Evolutionary conservation across 2,329 filamentous ascomycete species (phyloP).

Genomic region (Fusarium keratoplasticum): DNA sequence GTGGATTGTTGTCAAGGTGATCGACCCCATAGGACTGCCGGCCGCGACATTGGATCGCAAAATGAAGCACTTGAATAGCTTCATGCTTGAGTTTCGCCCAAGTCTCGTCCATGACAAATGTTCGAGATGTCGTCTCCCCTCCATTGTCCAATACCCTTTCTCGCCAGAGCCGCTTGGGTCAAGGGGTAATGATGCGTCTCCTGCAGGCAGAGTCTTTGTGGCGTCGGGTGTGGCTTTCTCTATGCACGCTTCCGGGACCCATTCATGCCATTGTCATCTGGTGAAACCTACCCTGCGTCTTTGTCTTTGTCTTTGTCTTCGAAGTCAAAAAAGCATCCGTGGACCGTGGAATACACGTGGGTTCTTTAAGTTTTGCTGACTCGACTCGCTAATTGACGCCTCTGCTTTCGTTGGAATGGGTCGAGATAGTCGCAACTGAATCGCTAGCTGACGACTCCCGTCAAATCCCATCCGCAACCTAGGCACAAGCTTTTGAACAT

Average conservation of each 20-base stretch:
- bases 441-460: constrained; percentile 1
- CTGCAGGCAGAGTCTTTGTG: constrained; percentile 10
- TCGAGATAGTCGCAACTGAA: not conserved
- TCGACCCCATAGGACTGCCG: not conserved
- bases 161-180: constrained; percentile 3
- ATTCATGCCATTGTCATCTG: constrained; percentile 14
- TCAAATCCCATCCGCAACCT: not conserved
- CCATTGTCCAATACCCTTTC: not conserved
- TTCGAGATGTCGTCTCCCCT: constrained; percentile 6
- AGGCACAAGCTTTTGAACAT: constrained; percentile 3
- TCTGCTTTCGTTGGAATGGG: constrained; percentile 24
- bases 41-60: not conserved
- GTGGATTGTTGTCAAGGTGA: constrained; percentile 32
- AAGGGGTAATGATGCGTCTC: constrained; percentile 4
- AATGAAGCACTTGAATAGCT: constrained; percentile 2
- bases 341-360: constrained; percentile 12
- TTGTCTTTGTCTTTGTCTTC: not conserved
- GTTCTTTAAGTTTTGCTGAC: constrained; percentile 18
- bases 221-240: constrained; percentile 36
- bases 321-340: constrained; percentile 1
- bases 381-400: constrained; percentile 18
- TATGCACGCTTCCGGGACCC: constrained; percentile 32
- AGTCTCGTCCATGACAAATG: constrained; percentile 4
- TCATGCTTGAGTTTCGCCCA: constrained; percentile 3
- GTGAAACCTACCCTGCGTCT: constrained; percentile 13